Evolutionary conservation across 2,329 filamentous ascomycete species (phyloP).

Genomic region (Phialophora verrucosa): DNA sequence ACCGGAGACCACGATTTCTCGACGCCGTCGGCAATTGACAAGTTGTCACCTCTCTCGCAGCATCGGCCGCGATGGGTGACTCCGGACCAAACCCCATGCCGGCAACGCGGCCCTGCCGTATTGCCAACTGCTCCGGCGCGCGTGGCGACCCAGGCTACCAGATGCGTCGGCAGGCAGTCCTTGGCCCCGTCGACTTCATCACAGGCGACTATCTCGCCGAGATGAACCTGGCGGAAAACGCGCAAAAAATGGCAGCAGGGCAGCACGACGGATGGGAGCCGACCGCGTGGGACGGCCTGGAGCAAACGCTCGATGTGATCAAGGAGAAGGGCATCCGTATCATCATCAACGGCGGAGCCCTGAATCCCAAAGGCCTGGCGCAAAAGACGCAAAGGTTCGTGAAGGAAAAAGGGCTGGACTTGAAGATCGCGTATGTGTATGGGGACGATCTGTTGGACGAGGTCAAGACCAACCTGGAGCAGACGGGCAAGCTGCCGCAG

Average conservation of each 20-base stretch:
- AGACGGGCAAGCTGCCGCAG: constrained; percentile 43
- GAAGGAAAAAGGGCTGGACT: constrained; percentile 43
- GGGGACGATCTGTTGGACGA: constrained; percentile 53
- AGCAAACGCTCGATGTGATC: constrained; percentile 54
- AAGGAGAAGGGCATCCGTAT: constrained; percentile 59
- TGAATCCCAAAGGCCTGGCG: constrained; percentile 61
- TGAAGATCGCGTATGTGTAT: constrained; percentile 54
- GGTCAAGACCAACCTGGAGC: constrained; percentile 45
- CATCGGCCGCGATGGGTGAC: constrained; percentile 31
- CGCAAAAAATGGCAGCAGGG: constrained; percentile 48
- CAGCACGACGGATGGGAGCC: constrained; percentile 53
- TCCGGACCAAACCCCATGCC: constrained; percentile 16
- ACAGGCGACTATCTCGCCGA: constrained; percentile 61
- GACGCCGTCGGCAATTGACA: neutral
- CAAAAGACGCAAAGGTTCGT: constrained; percentile 47
- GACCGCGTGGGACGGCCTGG: constrained; percentile 57
- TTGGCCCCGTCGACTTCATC: constrained; percentile 56
- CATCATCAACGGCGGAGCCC: constrained; percentile 62
- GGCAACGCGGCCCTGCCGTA: constrained; percentile 40
- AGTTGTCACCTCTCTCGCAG: no score
- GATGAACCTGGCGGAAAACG: constrained; percentile 54
- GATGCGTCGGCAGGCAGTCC: constrained; percentile 47
- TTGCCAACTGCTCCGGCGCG: constrained; percentile 47
- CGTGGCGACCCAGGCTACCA: constrained; percentile 45
- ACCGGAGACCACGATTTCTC: neutral